Percentiles rank a stretch among this genome's conserved stretches.
Conservation (phyloP, 306 rosid genomes). For the Citrullus colocynthis region DNA sequence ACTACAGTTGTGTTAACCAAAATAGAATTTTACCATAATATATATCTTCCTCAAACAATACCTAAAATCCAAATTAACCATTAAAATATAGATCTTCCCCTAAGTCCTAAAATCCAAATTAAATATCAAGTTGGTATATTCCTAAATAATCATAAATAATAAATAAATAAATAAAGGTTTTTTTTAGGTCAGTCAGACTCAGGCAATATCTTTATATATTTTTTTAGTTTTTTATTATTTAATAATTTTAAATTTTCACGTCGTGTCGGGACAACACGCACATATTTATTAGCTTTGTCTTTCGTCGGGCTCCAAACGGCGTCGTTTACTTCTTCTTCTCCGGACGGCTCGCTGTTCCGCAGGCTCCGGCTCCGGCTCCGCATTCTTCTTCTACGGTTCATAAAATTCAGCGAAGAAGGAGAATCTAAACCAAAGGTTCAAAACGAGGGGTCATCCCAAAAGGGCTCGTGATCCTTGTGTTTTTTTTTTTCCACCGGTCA, state of each 20-base stretch:
- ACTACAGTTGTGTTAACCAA: too few relatives aligned
- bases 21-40: too few relatives aligned
- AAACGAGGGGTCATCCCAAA: neutral
- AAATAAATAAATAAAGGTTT: neutral
- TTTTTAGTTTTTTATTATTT: neutral
- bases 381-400: neutral
- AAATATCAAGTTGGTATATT: neutral
- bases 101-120: neutral
- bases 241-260: neutral
- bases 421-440: neutral
- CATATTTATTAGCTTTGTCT: neutral
- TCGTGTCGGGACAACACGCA: neutral
- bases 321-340: neutral
- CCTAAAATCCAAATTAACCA: too few relatives aligned
- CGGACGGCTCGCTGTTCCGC: neutral
- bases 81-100: too few relatives aligned
- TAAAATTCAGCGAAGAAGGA: neutral
- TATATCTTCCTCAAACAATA: neutral
- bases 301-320: neutral
- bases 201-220: neutral
- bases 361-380: neutral
- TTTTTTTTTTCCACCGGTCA: neutral
- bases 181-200: neutral
- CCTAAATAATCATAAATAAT: neutral
- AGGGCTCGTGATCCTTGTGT: neutral